These are phyloP conservation scores for Myxozyma monticola DNA, from an alignment of 805 yeast species.

Conservation along the genomic window DNA sequence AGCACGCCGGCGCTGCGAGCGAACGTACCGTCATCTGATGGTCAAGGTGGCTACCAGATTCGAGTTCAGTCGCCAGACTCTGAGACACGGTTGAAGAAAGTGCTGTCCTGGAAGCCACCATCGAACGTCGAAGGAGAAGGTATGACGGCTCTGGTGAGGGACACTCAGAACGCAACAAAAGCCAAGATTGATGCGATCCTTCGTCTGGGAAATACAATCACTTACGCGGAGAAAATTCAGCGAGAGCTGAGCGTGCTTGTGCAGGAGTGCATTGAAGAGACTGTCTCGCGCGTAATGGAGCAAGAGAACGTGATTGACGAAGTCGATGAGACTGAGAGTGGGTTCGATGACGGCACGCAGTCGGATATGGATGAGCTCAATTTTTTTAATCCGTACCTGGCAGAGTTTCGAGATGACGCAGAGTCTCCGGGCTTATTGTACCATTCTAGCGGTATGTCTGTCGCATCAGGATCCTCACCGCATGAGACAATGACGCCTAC, in stretches of 20 bases:
- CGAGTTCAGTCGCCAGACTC: conserved; percentile 37
- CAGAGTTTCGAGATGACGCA: conserved; percentile 25
- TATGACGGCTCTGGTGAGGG: conserved; percentile 59
- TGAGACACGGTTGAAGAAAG: conserved; percentile 39
- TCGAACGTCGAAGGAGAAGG: conserved; percentile 62
- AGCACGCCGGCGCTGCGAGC: conserved; percentile 64
- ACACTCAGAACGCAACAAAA: conserved; percentile 60
- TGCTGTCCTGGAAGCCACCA: conserved; percentile 44
- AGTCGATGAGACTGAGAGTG: conserved; percentile 27
- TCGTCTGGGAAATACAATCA: conserved; percentile 70
- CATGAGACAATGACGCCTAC: conserved; percentile 10
- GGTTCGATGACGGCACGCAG: conserved; percentile 25
- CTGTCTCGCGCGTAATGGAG: conserved; percentile 56
- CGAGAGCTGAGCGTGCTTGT: conserved; percentile 75
- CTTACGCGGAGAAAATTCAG: conserved; percentile 73
- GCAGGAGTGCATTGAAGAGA: conserved; percentile 59
- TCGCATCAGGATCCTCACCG: conserved; percentile 26
- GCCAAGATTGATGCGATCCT: conserved; percentile 69
- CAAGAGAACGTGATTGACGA: conserved; percentile 29
- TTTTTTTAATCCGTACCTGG: conserved; percentile 13
- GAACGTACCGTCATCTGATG: conserved; percentile 28
- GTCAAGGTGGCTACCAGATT: conserved; percentile 39
- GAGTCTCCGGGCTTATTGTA: conserved; percentile 25
- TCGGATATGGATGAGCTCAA: conserved; percentile 25
- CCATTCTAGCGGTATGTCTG: conserved; percentile 16